A percentile compares a stretch with the other conserved stretches of the same genome.
These are phyloP conservation scores for Fusarium globosum DNA, from an alignment of 2,329 filamentous ascomycete genomes.

Conservation along the genomic window DNA sequence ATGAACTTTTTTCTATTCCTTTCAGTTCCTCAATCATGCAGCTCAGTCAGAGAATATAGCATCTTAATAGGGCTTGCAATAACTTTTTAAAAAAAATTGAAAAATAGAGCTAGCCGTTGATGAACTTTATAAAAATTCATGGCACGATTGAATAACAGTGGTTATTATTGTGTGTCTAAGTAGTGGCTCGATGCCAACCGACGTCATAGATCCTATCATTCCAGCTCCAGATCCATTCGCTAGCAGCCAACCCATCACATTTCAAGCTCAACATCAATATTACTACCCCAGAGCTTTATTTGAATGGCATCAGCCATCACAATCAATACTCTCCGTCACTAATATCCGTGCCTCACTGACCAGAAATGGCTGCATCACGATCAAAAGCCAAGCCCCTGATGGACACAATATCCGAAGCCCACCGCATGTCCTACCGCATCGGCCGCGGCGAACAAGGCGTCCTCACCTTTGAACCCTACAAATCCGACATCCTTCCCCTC, in stretches of 20 bases:
- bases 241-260: too few relatives aligned
- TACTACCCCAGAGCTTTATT: too few relatives aligned
- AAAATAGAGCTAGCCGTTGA: fast-evolving
- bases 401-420: slow-evolving; percentile 20
- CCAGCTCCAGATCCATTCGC: background rate
- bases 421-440: slow-evolving; percentile 60
- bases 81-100: too few relatives aligned
- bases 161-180: background rate
- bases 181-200: background rate
- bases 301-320: background rate
- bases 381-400: background rate
- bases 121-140: background rate
- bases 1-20: too few relatives aligned
- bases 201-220: background rate
- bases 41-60: too few relatives aligned
- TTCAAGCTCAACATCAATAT: background rate
- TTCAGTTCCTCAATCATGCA: too few relatives aligned
- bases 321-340: background rate
- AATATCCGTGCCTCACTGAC: fast-evolving
- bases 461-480: slow-evolving; percentile 72
- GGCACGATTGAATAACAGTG: background rate
- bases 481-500: slow-evolving; percentile 65
- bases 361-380: background rate
- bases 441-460: slow-evolving; percentile 70
- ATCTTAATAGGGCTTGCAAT: too few relatives aligned